Evolutionary conservation across 139 green algal species (phyloP), one percentile per base, ranked within the genome.

Genomic region (Yamagishiella unicocca): DNA sequence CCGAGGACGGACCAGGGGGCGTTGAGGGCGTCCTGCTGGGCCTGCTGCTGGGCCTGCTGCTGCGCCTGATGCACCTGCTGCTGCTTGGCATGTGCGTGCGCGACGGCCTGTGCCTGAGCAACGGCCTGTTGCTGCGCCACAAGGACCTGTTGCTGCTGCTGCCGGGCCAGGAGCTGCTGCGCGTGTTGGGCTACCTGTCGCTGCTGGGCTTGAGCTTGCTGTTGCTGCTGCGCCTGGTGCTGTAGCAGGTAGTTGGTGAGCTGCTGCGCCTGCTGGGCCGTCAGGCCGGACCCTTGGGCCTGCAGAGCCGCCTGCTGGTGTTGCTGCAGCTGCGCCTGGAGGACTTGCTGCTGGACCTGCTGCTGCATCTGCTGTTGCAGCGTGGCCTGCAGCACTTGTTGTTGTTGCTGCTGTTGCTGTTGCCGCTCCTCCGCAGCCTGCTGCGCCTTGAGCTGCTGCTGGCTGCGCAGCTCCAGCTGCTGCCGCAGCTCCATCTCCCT

Each of bases 391-490:
- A 86, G 61, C 7, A 25, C 64, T 31, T 77, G 64, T 31, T 62
- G 64, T 27, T 43, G 50, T n/a, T 82, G 73, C 43, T 82, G 73
- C 46, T 82, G 45, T 24, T 70, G 55, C 38, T 84, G 77, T 12
- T 73, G 55, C 64, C 64, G 62, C 64, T 77, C 80, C 62, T 77
- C 80, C 8, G 33, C 80, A 1, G 62, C 64, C 33, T 86, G 80
- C 31, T 86, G 80, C 19, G 80, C 62, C 42, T 86, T 86, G 4
- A 86, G 43, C 40, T 86, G 80, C 64, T 86, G 80, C 40, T 85
- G 78, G n/a, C 38, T 58, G 37, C 45, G 79, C 42, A 85, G 42
- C 42, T 86, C 80, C 43, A 86, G 43, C 43, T 86, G 80, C 43
- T 86, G 80, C 0, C 64, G 80, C 31, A 86, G 43, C 31, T 86